phyloP scores from a whole-genome alignment of 306 rosid genomes.

The Vachellia pachyceras region DNA sequence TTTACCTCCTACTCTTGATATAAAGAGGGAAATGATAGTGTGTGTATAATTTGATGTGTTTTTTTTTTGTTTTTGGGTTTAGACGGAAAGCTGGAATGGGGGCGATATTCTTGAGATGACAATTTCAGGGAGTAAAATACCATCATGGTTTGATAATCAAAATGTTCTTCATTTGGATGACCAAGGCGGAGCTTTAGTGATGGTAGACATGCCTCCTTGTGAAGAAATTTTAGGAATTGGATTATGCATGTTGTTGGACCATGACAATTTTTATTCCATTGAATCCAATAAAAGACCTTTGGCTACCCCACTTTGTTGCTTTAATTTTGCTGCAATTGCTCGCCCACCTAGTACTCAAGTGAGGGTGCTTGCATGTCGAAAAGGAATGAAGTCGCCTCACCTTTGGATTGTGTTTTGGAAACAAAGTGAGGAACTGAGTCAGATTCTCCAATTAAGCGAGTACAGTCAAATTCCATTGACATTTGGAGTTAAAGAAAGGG shows the following conservation, averaged over 20 bases:
- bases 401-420: not conserved
- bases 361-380: not conserved
- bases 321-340: no score
- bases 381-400: not conserved
- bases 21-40: no score
- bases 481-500: no score
- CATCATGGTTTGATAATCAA: not conserved
- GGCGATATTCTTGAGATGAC: no score
- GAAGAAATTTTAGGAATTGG: not conserved
- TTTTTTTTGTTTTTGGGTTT: not conserved
- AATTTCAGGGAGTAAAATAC: not conserved
- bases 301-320: not conserved
- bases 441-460: no score
- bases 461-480: no score
- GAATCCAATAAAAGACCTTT: not conserved
- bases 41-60: not conserved
- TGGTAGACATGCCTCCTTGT: not conserved
- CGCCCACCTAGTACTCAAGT: no score
- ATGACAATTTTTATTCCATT: not conserved
- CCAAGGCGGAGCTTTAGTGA: not conserved
- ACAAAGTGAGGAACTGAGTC: not conserved
- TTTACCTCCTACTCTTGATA: no score
- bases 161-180: not conserved
- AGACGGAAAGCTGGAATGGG: not conserved
- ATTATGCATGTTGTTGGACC: not conserved